Conservation (phyloP, 192 early-diverging fungal genomes). For the Backusella parvicylindrica region DNA sequence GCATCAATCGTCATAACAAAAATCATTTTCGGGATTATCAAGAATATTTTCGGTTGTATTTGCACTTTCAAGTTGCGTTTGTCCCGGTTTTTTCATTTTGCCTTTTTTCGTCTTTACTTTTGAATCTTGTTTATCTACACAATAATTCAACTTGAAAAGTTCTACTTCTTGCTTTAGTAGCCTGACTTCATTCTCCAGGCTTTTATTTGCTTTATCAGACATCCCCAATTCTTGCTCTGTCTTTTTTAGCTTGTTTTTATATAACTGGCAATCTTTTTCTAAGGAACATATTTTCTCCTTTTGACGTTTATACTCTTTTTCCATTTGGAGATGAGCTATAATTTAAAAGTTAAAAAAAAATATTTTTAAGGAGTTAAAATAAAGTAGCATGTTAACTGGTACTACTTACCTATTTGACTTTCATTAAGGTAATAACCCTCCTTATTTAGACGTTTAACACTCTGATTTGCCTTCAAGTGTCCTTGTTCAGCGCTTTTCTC, state of each 20-base stretch:
- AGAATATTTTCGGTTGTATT: background rate
- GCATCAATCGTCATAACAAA: background rate
- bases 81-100: background rate
- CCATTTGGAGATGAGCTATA: background rate
- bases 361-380: too few relatives aligned
- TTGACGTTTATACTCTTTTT: background rate
- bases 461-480: background rate
- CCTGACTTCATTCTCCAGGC: background rate
- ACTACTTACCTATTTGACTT: background rate
- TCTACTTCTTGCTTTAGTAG: background rate
- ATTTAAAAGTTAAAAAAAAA: too few relatives aligned
- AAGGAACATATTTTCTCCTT: background rate
- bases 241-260: background rate
- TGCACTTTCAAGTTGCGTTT: background rate
- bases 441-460: background rate
- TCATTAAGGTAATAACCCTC: background rate
- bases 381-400: background rate
- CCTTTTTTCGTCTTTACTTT: background rate
- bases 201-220: background rate
- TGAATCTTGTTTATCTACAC: background rate
- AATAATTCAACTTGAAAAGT: background rate
- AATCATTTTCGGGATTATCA: background rate
- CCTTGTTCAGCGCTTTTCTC: background rate
- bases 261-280: background rate
- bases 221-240: background rate